Base-by-base conservation (phyloP, 2,329 filamentous ascomycete genomes). In the Microcyclospora tardicrescens region DNA sequence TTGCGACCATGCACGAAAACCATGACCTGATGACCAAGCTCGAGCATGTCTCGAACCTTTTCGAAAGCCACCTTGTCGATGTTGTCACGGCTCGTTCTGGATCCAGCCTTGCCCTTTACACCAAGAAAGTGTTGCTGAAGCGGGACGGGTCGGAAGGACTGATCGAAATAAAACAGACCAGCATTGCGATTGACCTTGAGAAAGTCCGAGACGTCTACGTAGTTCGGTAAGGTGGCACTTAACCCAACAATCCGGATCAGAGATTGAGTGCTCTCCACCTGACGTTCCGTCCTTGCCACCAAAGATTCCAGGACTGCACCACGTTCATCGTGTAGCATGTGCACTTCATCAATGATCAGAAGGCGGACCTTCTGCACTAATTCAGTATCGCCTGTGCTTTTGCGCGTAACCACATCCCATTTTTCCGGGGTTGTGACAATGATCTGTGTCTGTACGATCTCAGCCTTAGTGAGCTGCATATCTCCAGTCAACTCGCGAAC, bases 341-440 rank as follows among this genome's bases (percentile, higher is more conserved):
- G 91, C 1, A 98, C 91, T 64, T 98, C 91, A 60, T 98, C 91
- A 45, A 98, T 96, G 53, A 98, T 96, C 43, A 98, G 72, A 2
- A 98, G 69, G 10, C 89, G 78, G 16, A 98, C 91, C 59, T 98
- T 98, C 54, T 98, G 91, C 11, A 98, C 93, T 2, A 98, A 73
- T 57, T 96, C 91, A 0, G 91, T 96, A 57, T 98, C 91, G 12
- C 93, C 91, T 1, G 87, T 96, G 40, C 89, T 93, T 62, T 96
- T 98, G 44, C 91, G 75, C 2, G 91, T 98, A 5, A 98, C 84
- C 1, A 98, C 91, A 59, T 98, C 91, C 93, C 93, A 98, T 63
- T 98, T 98, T 63, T 98, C 91, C 28, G 91, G 91, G 0, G 91
- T 98, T 0, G 93, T 98, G 36, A 98, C 91, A 43, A 99, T 94